Percentiles rank a stretch among this genome's conserved stretches.
Conservation (phyloP, 768 basidiomycete genomes). For the Leucosporidium yakuticum region DNA sequence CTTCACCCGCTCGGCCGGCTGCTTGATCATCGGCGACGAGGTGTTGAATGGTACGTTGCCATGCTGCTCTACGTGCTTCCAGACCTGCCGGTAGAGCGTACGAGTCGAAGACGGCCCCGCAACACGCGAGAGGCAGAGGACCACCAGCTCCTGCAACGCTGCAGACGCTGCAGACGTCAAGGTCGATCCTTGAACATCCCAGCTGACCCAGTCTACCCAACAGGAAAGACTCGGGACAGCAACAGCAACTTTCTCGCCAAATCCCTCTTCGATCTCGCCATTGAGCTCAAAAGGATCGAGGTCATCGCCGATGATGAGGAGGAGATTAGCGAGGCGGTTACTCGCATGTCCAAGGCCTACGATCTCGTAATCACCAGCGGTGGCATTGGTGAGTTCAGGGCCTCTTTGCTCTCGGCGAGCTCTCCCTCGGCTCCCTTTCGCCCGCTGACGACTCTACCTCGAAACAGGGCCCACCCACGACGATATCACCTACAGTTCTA, state of each 20-base stretch:
- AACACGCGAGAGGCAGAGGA: not conserved
- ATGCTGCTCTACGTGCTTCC: not conserved
- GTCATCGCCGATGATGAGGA: slow-evolving; percentile 85
- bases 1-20: slow-evolving; percentile 40
- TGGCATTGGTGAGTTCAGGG: slow-evolving; percentile 85
- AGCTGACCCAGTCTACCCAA: slow-evolving; percentile 51
- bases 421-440: not conserved
- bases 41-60: slow-evolving; percentile 81
- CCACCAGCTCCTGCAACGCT: not conserved
- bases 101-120: not conserved
- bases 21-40: slow-evolving; percentile 51
- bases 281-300: slow-evolving; percentile 70
- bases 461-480: not conserved
- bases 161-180: slow-evolving; percentile 8
- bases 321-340: slow-evolving; percentile 82
- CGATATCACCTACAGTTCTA: slow-evolving; percentile 76
- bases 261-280: slow-evolving; percentile 80
- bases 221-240: slow-evolving; percentile 48
- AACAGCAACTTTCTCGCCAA: slow-evolving; percentile 74
- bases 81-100: too few relatives aligned
- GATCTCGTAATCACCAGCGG: slow-evolving; percentile 88
- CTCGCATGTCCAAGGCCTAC: slow-evolving; percentile 69
- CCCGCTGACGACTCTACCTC: not conserved
- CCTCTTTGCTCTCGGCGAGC: not conserved
- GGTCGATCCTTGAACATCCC: slow-evolving; percentile 66